These are phyloP conservation scores for Scleroderma bovista DNA, from an alignment of 768 basidiomycete species.

Conservation along the genomic window DNA sequence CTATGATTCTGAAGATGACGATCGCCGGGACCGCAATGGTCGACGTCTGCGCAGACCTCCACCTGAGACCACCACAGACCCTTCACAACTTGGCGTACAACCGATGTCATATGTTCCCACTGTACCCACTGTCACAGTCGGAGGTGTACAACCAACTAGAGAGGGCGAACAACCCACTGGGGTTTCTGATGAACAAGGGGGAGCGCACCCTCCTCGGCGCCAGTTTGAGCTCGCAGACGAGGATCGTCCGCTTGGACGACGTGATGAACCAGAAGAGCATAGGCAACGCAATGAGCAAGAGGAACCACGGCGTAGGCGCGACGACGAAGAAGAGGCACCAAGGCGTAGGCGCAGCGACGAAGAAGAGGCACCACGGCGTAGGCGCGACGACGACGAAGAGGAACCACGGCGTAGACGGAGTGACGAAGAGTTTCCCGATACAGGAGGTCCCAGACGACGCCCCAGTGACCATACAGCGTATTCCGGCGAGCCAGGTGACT, in stretches of 20 bases:
- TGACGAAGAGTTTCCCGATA: neutral
- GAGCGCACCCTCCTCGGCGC: too few species aligned
- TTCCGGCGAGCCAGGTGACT: conserved; percentile 8
- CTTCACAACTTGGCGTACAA: neutral
- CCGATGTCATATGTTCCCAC: too few species aligned
- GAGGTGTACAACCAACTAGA: neutral
- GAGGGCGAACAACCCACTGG: conserved; percentile 6
- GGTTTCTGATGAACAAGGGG: neutral
- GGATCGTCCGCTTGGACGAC: neutral
- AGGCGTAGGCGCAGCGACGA: too few species aligned
- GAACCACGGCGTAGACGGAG: neutral
- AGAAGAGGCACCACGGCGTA: neutral
- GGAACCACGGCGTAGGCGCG: too few species aligned
- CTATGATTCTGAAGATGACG: conserved; percentile 15
- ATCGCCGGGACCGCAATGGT: conserved; percentile 6
- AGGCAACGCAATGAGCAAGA: too few species aligned
- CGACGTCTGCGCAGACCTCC: neutral
- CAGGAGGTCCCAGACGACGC: conserved; percentile 3
- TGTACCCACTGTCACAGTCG: too few species aligned
- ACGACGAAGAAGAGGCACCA: too few species aligned
- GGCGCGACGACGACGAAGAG: neutral
- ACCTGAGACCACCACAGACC: neutral
- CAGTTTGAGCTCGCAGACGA: too few species aligned
- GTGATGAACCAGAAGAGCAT: too few species aligned
- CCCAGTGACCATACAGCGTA: conserved; percentile 13